Evolutionary conservation across 495 filamentous ascomycete genomes (phyloP).

Genomic region (Daldinia bambusicola): DNA sequence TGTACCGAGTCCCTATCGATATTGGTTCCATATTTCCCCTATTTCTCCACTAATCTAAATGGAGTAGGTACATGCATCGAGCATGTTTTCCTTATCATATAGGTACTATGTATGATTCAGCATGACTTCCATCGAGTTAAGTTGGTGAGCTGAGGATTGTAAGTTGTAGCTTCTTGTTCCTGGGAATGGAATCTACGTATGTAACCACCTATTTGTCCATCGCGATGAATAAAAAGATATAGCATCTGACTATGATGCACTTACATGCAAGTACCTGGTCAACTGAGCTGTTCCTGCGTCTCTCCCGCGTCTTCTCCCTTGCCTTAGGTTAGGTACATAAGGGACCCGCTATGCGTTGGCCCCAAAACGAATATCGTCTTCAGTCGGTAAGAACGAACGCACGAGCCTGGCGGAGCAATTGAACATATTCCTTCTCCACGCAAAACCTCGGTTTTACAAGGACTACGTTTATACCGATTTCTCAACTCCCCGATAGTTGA

Average conservation of each 20-base stretch:
- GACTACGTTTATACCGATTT: conserved; percentile 18
- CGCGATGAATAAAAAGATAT: background rate
- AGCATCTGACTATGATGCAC: background rate
- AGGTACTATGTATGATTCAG: conserved; percentile 5
- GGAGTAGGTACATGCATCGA: conserved; percentile 5
- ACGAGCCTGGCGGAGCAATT: background rate
- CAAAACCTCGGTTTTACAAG: background rate
- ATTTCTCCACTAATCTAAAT: conserved; percentile 13
- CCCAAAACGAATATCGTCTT: background rate
- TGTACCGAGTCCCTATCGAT: conserved; percentile 2
- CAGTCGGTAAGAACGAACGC: conserved; percentile 10
- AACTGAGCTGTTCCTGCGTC: conserved; percentile 41
- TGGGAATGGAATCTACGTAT: background rate
- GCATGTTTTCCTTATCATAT: conserved; percentile 2
- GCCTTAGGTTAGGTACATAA: conserved; percentile 5
- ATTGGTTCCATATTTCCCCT: background rate
- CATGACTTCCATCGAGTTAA: background rate
- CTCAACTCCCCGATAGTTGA: conserved; percentile 2
- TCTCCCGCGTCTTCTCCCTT: background rate
- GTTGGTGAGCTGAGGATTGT: background rate
- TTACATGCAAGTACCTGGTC: background rate
- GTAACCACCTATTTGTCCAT: background rate
- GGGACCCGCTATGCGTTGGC: conserved; percentile 5
- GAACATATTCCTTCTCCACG: conserved; percentile 8
- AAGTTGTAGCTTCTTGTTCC: background rate